phyloP scores from a whole-genome alignment of 768 basidiomycete genomes.

The Termitomyces eurrhizus region DNA sequence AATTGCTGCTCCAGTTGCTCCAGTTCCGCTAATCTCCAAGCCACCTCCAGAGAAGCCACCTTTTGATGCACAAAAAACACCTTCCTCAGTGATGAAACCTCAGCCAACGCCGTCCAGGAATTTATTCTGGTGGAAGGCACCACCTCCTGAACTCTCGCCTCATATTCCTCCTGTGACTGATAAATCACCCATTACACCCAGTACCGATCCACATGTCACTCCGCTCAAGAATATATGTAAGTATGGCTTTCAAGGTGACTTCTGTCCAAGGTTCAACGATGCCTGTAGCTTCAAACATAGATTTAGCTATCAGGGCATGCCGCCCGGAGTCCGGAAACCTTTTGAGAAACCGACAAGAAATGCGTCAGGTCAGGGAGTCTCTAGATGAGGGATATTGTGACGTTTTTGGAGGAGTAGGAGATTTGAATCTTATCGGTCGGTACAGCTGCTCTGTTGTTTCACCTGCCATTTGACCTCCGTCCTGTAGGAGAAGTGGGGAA shows the following conservation, averaged over 20 bases:
- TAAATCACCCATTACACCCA: conserved; percentile 12
- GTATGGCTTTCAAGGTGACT: conserved; percentile 5
- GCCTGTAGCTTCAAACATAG: conserved; percentile 54
- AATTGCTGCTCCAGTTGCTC: background rate
- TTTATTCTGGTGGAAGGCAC: conserved; percentile 10
- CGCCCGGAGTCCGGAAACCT: conserved; percentile 60
- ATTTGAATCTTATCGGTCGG: conserved; percentile 61
- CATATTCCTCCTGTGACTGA: conserved; percentile 10
- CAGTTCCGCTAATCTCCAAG: conserved; percentile 4
- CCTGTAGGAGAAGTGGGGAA: conserved; percentile 53
- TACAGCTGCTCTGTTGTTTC: background rate
- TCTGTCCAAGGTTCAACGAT: conserved; percentile 8
- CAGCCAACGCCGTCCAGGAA: conserved; percentile 10
- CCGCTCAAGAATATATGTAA: conserved; percentile 41
- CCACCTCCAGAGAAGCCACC: conserved; percentile 7
- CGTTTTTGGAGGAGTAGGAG: conserved; percentile 56
- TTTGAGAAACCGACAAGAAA: conserved; percentile 59
- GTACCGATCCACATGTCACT: conserved; percentile 24
- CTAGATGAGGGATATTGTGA: conserved; percentile 85
- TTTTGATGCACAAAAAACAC: conserved; percentile 2
- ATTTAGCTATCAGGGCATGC: conserved; percentile 71
- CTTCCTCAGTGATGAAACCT: background rate
- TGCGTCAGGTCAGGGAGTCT: conserved; percentile 71
- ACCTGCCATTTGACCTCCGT: conserved; percentile 2
- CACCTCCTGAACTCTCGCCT: conserved; percentile 12